phyloP scores from a whole-genome alignment of 2,329 filamentous ascomycete species.

The Macroventuria anomochaeta region DNA sequence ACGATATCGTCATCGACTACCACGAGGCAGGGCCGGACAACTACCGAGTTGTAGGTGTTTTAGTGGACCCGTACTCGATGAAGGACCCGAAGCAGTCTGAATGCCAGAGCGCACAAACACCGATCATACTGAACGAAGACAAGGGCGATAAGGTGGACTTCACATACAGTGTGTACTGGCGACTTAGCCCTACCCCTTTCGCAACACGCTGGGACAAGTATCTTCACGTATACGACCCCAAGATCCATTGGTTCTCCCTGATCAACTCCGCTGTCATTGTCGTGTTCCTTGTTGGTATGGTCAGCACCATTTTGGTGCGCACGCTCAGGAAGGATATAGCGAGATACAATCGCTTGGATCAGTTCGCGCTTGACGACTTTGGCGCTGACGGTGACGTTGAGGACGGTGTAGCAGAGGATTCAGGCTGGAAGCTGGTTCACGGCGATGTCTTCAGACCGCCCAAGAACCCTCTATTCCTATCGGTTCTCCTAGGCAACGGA shows the following conservation, averaged over 20 bases:
- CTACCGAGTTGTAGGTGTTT: constrained; percentile 88
- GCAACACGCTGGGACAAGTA: constrained; percentile 99
- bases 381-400: constrained; percentile 77
- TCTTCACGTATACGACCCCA: constrained; percentile 93
- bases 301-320: constrained; percentile 87
- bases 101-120: constrained; percentile 66
- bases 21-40: constrained; percentile 77
- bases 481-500: constrained; percentile 88
- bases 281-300: constrained; percentile 86
- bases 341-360: constrained; percentile 92
- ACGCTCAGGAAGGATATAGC: constrained; percentile 95
- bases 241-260: constrained; percentile 99
- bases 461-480: constrained; percentile 80
- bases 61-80: constrained; percentile 81
- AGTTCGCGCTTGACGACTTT: constrained; percentile 88
- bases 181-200: constrained; percentile 82
- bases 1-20: constrained; percentile 92
- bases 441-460: constrained; percentile 96
- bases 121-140: constrained; percentile 70
- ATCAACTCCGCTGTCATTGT: constrained; percentile 97
- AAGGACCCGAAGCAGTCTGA: constrained; percentile 66
- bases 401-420: constrained; percentile 95
- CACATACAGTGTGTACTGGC: constrained; percentile 94
- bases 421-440: constrained; percentile 97
- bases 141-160: constrained; percentile 74